phyloP scores from a whole-genome alignment of 768 basidiomycete genomes.

The Hericium alpestre region DNA sequence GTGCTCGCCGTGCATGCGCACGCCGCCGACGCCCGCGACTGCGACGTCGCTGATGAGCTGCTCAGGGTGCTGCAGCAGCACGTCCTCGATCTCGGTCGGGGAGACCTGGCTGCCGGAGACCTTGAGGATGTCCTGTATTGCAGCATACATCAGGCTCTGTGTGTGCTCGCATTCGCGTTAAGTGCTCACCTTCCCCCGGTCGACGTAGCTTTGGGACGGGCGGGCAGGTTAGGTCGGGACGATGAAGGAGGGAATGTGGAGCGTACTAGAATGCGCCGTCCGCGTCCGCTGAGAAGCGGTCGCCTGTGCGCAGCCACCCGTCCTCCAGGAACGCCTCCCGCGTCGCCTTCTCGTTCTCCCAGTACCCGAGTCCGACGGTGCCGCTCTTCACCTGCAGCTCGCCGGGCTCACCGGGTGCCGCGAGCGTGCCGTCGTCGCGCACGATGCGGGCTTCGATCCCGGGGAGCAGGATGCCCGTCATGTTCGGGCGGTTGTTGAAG shows the following conservation, averaged over 20 bases:
- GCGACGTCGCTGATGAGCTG: conserved; percentile 52
- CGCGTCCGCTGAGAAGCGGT: conserved; percentile 51
- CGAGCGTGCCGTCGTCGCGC: conserved; percentile 48
- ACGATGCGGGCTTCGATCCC: conserved; percentile 54
- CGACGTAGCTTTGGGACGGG: conserved; percentile 47
- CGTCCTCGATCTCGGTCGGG: conserved; percentile 67
- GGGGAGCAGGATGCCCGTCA: conserved; percentile 49
- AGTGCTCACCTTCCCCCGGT: conserved; percentile 55
- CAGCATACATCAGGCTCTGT: not conserved
- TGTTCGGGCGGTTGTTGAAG: conserved; percentile 24
- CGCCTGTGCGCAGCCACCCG: conserved; percentile 75
- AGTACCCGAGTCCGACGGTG: conserved; percentile 59
- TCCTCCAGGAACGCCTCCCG: conserved; percentile 50
- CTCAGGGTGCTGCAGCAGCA: conserved; percentile 50
- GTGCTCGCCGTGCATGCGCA: conserved; percentile 57
- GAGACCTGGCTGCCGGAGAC: conserved; percentile 75
- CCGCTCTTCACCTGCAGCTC: conserved; percentile 51
- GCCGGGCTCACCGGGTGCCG: conserved; percentile 46
- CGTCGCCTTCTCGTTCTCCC: conserved; percentile 59
- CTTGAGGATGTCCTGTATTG: conserved; percentile 60
- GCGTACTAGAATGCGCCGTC: conserved; percentile 59
- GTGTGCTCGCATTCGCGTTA: not conserved
- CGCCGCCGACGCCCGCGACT: conserved; percentile 62
- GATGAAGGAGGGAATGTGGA: not conserved
- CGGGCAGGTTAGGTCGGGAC: not conserved